Conservation (phyloP, 768 basidiomycete genomes). For the Auriscalpium orientale region DNA sequence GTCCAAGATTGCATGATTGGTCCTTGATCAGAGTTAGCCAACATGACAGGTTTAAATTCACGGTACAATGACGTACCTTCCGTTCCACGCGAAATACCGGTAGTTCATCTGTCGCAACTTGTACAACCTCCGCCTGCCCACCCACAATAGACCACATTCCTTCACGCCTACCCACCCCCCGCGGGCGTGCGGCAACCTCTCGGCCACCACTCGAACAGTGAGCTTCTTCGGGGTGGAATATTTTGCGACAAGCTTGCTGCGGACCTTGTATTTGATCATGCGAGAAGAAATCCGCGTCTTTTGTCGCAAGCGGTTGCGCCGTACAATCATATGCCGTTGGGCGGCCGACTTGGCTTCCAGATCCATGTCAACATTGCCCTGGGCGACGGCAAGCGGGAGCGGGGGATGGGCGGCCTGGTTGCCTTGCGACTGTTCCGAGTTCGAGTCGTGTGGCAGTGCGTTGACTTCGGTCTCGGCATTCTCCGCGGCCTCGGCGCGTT, state of each 20-base stretch:
- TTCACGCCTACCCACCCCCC: not conserved
- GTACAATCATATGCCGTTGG: not conserved
- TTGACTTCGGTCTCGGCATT: not conserved
- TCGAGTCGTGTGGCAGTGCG: too few relatives aligned
- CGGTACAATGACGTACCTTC: not conserved
- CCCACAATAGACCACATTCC: not conserved
- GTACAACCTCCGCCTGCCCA: not conserved
- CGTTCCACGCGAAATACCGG: not conserved
- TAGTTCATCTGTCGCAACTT: not conserved
- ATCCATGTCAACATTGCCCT: too few relatives aligned
- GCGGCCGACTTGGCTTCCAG: not conserved
- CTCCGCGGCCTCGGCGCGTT: not conserved
- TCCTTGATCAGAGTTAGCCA: too few relatives aligned
- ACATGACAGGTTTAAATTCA: too few relatives aligned
- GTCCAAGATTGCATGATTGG: too few relatives aligned
- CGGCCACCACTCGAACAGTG: not conserved
- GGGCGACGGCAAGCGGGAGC: too few relatives aligned
- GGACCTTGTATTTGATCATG: not conserved
- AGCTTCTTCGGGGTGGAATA: not conserved
- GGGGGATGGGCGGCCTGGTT: not conserved
- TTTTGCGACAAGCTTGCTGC: not conserved
- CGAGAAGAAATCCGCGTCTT: not conserved
- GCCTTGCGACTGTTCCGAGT: not conserved
- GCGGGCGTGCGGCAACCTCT: not conserved
- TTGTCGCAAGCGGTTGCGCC: not conserved